Conservation (phyloP, 1,284 basidiomycete species). For the Phenoliferia sp. region DNA sequence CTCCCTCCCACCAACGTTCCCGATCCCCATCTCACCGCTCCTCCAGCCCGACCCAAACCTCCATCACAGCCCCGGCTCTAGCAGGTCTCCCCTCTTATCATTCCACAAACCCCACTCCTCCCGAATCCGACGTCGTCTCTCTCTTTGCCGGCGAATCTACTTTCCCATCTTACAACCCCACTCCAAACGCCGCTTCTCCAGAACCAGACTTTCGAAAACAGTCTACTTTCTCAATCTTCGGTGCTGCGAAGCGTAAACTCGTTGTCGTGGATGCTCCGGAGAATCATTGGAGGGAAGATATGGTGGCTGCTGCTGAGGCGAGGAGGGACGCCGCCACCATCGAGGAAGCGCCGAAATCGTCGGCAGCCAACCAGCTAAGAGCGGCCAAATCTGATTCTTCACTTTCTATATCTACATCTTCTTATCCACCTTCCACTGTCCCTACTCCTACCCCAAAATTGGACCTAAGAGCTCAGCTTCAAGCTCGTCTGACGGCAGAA, state of each 20-base stretch:
- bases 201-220: not conserved
- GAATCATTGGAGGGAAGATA: not conserved
- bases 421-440: too few relatives aligned
- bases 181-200: not conserved
- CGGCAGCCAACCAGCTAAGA: too few relatives aligned
- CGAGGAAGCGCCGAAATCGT: too few relatives aligned
- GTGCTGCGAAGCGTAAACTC: constrained; percentile 9
- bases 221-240: constrained; percentile 21
- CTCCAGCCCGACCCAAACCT: not conserved
- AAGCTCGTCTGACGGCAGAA: constrained; percentile 24
- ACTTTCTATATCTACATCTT: too few relatives aligned
- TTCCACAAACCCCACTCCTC: constrained; percentile 7
- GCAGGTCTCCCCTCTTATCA: not conserved
- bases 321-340: not conserved
- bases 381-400: too few relatives aligned
- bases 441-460: not conserved
- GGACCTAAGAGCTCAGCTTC: constrained; percentile 7
- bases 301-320: not conserved
- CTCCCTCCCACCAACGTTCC: not conserved
- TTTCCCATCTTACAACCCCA: not conserved
- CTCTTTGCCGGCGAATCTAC: constrained; percentile 4
- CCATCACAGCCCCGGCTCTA: not conserved
- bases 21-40: not conserved
- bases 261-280: not conserved
- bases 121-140: constrained; percentile 11